Evolutionary conservation across 192 early-diverging fungal species (phyloP).

Genomic region (Chytriomyces sp.): DNA sequence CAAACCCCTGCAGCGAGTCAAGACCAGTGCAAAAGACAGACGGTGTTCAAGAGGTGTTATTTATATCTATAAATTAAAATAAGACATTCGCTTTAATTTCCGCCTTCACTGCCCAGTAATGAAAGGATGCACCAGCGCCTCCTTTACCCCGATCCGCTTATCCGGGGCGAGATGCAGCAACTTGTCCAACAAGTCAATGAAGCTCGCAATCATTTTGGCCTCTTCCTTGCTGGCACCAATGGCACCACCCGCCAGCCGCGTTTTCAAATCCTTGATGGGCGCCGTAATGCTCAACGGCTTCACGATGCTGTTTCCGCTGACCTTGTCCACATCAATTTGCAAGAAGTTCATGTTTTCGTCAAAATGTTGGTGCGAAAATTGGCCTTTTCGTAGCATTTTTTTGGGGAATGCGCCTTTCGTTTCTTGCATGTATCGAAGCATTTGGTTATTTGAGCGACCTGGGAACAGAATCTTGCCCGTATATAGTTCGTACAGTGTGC

Average conservation of each 20-base stretch:
- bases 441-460: conserved; percentile 93
- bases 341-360: conserved; percentile 77
- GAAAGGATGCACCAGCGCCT: conserved; percentile 90
- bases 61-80: too few species aligned
- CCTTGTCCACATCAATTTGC: conserved; percentile 62
- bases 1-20: too few species aligned
- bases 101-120: conserved; percentile 10
- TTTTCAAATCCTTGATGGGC: conserved; percentile 73
- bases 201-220: conserved; percentile 66
- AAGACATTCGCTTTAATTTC: too few species aligned
- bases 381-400: conserved; percentile 82
- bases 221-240: conserved; percentile 62
- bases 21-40: too few species aligned
- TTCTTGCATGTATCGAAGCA: conserved; percentile 94
- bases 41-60: too few species aligned
- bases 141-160: conserved; percentile 81
- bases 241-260: conserved; percentile 62
- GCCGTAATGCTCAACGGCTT: conserved; percentile 69
- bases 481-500: conserved; percentile 92
- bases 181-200: conserved; percentile 87
- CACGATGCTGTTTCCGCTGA: conserved; percentile 66
- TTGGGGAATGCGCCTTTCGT: conserved; percentile 85
- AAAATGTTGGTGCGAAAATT: conserved; percentile 87
- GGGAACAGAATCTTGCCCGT: conserved; percentile 96
- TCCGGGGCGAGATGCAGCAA: conserved; percentile 85